These are phyloP conservation scores for Kodamaea laetipori DNA, from an alignment of 805 yeast species.

Conservation along the genomic window DNA sequence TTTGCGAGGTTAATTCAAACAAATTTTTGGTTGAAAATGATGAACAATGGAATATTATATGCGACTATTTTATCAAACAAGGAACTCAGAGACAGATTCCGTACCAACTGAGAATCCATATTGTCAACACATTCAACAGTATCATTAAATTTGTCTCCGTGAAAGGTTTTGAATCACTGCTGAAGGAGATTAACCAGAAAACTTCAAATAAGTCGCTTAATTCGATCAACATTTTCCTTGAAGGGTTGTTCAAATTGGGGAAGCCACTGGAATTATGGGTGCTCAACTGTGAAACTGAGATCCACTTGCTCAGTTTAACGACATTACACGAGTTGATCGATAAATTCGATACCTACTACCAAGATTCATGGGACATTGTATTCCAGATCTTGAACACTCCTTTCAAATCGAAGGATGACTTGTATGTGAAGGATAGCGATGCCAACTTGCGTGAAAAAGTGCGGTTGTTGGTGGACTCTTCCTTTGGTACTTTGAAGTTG, in stretches of 20 bases:
- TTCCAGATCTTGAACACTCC: constrained; percentile 64
- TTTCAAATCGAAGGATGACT: constrained; percentile 36
- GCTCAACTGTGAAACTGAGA: constrained; percentile 64
- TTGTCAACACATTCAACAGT: constrained; percentile 46
- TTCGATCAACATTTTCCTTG: constrained; percentile 50
- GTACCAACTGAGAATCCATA: constrained; percentile 28
- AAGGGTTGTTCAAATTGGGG: constrained; percentile 40
- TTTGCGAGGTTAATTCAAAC: constrained; percentile 52
- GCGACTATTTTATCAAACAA: constrained; percentile 48
- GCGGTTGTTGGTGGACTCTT: constrained; percentile 56
- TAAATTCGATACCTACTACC: constrained; percentile 64
- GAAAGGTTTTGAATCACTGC: constrained; percentile 36
- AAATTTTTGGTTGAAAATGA: constrained; percentile 49
- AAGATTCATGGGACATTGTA: constrained; percentile 72
- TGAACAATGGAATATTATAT: constrained; percentile 50
- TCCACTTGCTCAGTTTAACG: constrained; percentile 60
- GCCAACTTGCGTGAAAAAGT: constrained; percentile 48
- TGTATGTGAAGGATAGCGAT: constrained; percentile 15
- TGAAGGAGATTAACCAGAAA: constrained; percentile 18
- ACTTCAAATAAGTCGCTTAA: constrained; percentile 52
- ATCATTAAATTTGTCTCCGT: constrained; percentile 46
- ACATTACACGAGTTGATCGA: constrained; percentile 76
- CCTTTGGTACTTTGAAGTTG: constrained; percentile 81
- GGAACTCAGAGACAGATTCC: constrained; percentile 45
- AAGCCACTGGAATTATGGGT: constrained; percentile 45